Evolutionary conservation across 1,284 basidiomycete genomes (phyloP).

Genomic region (Stygiomarasmius scandens): DNA sequence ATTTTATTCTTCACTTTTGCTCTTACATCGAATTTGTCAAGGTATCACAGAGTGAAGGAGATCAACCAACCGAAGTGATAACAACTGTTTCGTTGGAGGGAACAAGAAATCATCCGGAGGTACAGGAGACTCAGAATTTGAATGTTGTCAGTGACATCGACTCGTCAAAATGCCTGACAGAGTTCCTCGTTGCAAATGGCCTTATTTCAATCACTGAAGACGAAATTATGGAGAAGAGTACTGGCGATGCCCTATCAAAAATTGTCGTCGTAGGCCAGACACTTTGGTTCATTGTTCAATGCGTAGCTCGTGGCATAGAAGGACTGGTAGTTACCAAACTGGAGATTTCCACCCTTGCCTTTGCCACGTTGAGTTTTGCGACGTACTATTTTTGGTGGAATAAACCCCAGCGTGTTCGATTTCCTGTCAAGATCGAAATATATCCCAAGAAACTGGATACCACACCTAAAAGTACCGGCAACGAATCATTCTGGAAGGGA

Average conservation of each 20-base stretch:
- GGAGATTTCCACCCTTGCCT: slow-evolving; percentile 34
- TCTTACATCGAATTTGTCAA: no score
- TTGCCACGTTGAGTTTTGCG: slow-evolving; percentile 27
- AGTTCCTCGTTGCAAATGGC: not conserved
- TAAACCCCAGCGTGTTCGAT: slow-evolving; percentile 32
- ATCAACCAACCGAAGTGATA: no score
- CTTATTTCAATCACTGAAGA: slow-evolving; percentile 17
- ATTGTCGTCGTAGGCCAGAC: slow-evolving; percentile 31
- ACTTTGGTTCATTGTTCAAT: slow-evolving; percentile 35
- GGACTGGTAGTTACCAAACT: slow-evolving; percentile 30
- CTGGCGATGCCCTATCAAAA: slow-evolving; percentile 31
- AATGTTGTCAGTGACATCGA: not conserved
- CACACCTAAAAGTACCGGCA: no score
- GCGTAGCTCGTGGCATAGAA: slow-evolving; percentile 23
- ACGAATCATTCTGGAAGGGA: no score
- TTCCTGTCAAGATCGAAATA: not conserved
- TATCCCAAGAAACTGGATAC: no score
- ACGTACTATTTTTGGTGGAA: slow-evolving; percentile 36
- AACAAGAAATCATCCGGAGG: no score
- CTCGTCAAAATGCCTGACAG: not conserved
- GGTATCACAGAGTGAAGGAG: no score
- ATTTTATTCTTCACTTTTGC: no score
- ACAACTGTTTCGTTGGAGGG: no score
- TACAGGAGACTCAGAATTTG: not conserved
- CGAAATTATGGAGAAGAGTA: slow-evolving; percentile 33